Conservation (phyloP, 2,329 filamentous ascomycete genomes). For the Harringtonia aguacate region DNA sequence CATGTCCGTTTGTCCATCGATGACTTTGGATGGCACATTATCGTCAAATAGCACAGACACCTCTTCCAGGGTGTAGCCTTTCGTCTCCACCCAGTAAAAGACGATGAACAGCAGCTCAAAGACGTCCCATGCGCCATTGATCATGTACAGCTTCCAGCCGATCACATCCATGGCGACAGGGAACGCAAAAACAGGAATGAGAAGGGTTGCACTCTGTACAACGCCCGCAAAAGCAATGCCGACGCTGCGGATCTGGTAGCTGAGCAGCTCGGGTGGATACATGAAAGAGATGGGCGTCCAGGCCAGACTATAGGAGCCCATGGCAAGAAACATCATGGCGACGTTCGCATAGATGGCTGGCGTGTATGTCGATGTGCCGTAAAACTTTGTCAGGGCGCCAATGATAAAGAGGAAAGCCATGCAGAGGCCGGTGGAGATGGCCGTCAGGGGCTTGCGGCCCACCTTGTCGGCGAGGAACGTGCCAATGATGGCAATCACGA, state of each 20-base stretch:
- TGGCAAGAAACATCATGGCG: neutral
- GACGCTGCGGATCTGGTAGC: slow-evolving; percentile 1
- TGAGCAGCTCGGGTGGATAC: slow-evolving; percentile 1
- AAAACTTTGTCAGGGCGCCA: slow-evolving; percentile 1
- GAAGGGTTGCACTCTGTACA: neutral
- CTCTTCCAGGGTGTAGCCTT: slow-evolving; percentile 9
- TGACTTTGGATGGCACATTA: slow-evolving; percentile 16
- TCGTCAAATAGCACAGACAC: slow-evolving; percentile 8
- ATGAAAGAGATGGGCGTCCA: neutral
- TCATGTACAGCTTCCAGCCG: neutral
- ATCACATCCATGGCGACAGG: neutral
- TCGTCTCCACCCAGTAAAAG: slow-evolving; percentile 18
- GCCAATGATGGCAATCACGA: slow-evolving; percentile 10
- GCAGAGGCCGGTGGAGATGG: neutral
- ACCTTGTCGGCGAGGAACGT: slow-evolving; percentile 14
- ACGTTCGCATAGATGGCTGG: neutral
- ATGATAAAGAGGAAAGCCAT: slow-evolving; percentile 1
- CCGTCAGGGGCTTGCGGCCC: slow-evolving; percentile 10
- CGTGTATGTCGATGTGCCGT: slow-evolving; percentile 1
- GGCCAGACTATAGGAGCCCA: slow-evolving; percentile 1
- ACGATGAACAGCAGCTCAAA: slow-evolving; percentile 20
- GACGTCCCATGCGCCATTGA: neutral
- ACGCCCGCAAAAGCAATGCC: neutral
- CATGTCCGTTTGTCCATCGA: neutral
- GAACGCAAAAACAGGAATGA: neutral